Percentiles rank a stretch among this genome's conserved stretches.
phyloP scores from a whole-genome alignment of 2,329 filamentous ascomycete genomes.

The Diaporthe sp. region DNA sequence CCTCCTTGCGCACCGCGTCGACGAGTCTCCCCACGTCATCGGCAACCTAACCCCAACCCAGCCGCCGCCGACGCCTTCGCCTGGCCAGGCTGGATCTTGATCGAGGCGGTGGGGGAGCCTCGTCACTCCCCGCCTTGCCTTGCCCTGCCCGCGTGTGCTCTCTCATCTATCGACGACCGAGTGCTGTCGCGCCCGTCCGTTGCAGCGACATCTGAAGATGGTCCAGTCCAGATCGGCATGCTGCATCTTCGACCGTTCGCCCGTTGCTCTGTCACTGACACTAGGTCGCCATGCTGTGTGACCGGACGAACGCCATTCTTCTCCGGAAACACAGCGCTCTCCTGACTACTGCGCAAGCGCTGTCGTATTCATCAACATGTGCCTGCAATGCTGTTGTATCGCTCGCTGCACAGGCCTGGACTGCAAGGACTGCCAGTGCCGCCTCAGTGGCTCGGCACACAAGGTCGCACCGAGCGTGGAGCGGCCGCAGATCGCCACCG shows the following conservation, averaged over 20 bases:
- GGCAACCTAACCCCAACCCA: constrained; percentile 19
- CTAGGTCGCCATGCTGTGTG: not conserved
- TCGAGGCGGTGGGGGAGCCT: not conserved
- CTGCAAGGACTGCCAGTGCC: not conserved
- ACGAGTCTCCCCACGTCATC: constrained; percentile 7
- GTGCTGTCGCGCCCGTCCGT: too few species aligned
- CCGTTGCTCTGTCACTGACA: constrained; percentile 11
- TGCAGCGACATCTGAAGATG: not conserved
- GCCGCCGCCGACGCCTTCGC: not conserved
- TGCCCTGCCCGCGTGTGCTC: not conserved
- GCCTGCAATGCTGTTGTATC: constrained; percentile 8
- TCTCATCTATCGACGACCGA: not conserved
- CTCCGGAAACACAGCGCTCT: constrained; percentile 18
- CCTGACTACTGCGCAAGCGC: constrained; percentile 25
- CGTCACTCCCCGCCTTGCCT: not conserved
- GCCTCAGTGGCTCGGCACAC: constrained; percentile 5
- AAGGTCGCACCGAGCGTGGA: constrained; percentile 18
- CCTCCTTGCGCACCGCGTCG: not conserved
- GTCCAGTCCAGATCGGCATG: not conserved
- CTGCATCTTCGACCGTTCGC: not conserved
- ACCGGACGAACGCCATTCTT: constrained; percentile 20
- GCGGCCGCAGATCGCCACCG: constrained; percentile 14
- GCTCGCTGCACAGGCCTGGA: constrained; percentile 1
- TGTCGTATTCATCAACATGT: not conserved
- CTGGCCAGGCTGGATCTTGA: not conserved